Evolutionary conservation across 371 early-diverging fungal genomes (phyloP).

Genomic region (Funneliformis caledonium): DNA sequence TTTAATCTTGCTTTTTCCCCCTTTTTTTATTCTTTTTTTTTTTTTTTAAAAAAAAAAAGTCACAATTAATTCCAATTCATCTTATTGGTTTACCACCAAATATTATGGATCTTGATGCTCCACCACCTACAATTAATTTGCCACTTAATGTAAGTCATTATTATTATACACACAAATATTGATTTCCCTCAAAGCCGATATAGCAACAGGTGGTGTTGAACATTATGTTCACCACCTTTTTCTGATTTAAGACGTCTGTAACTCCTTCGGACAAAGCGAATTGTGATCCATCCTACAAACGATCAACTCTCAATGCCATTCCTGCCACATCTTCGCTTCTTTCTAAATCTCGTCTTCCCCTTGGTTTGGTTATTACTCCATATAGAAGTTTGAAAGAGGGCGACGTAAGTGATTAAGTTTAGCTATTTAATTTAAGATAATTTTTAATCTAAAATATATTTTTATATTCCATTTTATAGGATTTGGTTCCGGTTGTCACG

Average conservation of each 20-base stretch:
- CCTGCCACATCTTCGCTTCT: slow-evolving; percentile 82
- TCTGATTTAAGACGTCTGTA: slow-evolving; percentile 58
- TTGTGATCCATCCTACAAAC: slow-evolving; percentile 79
- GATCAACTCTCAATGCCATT: slow-evolving; percentile 88
- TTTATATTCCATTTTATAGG: neutral
- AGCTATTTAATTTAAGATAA: neutral
- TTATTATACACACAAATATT: neutral
- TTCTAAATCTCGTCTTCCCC: slow-evolving; percentile 84
- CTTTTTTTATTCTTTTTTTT: slow-evolving; percentile 13
- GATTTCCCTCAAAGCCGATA: neutral
- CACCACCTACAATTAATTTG: slow-evolving; percentile 60
- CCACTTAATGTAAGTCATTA: slow-evolving; percentile 59
- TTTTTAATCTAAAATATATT: neutral
- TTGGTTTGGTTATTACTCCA: slow-evolving; percentile 89
- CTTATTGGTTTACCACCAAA: slow-evolving; percentile 62
- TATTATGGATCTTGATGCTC: slow-evolving; percentile 58
- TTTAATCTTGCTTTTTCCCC: neutral
- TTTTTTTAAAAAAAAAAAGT: slow-evolving; percentile 36
- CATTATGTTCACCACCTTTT: slow-evolving; percentile 13
- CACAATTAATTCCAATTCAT: slow-evolving; percentile 50
- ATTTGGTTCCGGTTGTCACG: slow-evolving; percentile 80
- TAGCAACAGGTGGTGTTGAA: slow-evolving; percentile 3
- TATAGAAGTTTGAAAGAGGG: slow-evolving; percentile 65
- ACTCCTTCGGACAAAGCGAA: slow-evolving; percentile 72
- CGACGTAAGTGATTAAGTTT: slow-evolving; percentile 52